Conservation (phyloP, 495 filamentous ascomycete species). For the Cercophora sp. region DNA sequence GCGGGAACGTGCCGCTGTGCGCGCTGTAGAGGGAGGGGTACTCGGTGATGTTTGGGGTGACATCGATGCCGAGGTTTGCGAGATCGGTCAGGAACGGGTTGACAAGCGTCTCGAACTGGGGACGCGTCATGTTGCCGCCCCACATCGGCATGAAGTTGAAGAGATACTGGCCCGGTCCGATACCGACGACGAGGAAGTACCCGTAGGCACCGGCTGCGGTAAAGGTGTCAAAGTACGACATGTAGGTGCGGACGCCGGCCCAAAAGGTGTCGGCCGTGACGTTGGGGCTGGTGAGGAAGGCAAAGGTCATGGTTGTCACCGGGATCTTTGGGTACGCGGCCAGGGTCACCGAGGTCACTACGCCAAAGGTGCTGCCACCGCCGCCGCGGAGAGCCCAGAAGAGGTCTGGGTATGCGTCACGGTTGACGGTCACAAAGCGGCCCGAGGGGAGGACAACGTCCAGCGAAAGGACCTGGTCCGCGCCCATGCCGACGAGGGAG, state of each 20-base stretch:
- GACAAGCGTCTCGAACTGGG: conserved; percentile 42
- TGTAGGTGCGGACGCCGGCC: conserved; percentile 44
- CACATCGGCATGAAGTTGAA: conserved; percentile 49
- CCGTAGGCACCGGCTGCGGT: conserved; percentile 51
- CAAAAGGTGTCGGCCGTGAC: conserved; percentile 47
- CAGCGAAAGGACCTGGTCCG: conserved; percentile 51
- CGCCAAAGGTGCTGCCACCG: conserved; percentile 55
- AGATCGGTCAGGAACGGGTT: conserved; percentile 44
- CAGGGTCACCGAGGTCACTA: conserved; percentile 50
- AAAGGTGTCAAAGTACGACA: conserved; percentile 41
- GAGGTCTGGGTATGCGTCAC: conserved; percentile 49
- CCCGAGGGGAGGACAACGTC: conserved; percentile 57
- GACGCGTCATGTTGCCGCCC: conserved; percentile 46
- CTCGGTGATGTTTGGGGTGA: conserved; percentile 47
- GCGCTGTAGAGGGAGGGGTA: conserved; percentile 47
- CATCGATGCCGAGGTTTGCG: conserved; percentile 26
- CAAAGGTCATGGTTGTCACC: conserved; percentile 38
- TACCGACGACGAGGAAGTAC: conserved; percentile 39
- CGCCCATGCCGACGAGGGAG: conserved; percentile 44
- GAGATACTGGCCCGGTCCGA: conserved; percentile 28
- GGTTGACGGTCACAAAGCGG: conserved; percentile 50
- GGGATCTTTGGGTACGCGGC: conserved; percentile 40
- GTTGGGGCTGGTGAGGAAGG: conserved; percentile 24
- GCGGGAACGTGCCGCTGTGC: conserved; percentile 44
- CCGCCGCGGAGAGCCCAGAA: conserved; percentile 65